Conservation (phyloP, 441 rosid species). For the Melianthus villosus region DNA sequence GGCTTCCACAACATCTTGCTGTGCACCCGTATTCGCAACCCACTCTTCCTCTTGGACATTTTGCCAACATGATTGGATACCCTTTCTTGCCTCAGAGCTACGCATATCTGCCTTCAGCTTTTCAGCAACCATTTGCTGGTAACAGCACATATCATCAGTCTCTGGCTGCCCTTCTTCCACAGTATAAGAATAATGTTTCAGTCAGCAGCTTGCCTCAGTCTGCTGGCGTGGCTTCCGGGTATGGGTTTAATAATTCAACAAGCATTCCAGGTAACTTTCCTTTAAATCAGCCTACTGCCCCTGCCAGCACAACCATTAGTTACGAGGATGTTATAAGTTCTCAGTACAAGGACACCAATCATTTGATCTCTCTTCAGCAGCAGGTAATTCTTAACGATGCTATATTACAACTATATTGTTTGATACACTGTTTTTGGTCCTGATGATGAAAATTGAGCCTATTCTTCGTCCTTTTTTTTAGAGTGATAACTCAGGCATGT, state of each 20-base stretch:
- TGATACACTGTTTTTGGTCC: not conserved
- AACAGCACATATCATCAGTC: conserved; percentile 77
- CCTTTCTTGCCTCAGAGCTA: conserved; percentile 87
- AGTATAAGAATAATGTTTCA: conserved; percentile 61
- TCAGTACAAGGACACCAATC: conserved; percentile 69
- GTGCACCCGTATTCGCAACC: conserved; percentile 90
- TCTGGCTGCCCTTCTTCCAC: conserved; percentile 72
- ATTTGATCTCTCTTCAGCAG: conserved; percentile 75
- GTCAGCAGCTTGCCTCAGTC: conserved; percentile 79
- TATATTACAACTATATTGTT: not conserved
- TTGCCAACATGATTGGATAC: conserved; percentile 75
- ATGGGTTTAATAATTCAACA: conserved; percentile 69
- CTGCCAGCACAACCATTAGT: conserved; percentile 46
- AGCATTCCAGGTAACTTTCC: conserved; percentile 60
- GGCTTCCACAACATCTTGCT: conserved; percentile 75
- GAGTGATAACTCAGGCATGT: conserved; percentile 81
- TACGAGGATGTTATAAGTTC: conserved; percentile 67
- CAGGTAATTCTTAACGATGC: conserved; percentile 11
- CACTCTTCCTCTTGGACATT: conserved; percentile 64
- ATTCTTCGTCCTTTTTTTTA: conserved; percentile 15
- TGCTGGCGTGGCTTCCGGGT: conserved; percentile 68
- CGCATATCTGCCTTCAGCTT: conserved; percentile 80
- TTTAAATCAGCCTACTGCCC: conserved; percentile 46
- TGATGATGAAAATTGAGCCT: too few species aligned
- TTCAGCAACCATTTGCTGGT: conserved; percentile 74